Percentiles rank a stretch among this genome's conserved stretches.
phyloP scores from a whole-genome alignment of 2,329 filamentous ascomycete species.

The Cladosporium sp. region DNA sequence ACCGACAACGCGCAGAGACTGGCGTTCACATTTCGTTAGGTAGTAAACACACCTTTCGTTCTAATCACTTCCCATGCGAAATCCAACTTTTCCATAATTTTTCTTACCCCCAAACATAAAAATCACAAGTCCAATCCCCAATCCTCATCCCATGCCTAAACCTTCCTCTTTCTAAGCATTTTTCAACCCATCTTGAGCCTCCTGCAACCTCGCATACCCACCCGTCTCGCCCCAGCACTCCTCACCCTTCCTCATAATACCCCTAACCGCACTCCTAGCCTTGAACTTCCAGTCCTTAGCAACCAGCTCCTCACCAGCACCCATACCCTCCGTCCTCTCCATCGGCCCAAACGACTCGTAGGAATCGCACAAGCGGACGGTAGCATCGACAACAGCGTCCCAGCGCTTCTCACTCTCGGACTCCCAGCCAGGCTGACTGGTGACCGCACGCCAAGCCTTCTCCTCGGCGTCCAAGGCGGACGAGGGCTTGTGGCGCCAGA shows the following conservation, averaged over 20 bases:
- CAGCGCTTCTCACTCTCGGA: conserved; percentile 65
- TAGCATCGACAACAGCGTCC: conserved; percentile 73
- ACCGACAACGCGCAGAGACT: too few species aligned
- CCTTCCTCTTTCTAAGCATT: neutral
- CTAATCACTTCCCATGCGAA: neutral
- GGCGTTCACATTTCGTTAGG: neutral
- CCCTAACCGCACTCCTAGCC: conserved; percentile 78
- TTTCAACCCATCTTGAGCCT: conserved; percentile 47
- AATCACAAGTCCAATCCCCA: neutral
- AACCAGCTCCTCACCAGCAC: conserved; percentile 62
- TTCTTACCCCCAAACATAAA: neutral
- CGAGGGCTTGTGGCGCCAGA: conserved; percentile 70
- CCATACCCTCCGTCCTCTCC: conserved; percentile 55
- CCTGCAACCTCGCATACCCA: conserved; percentile 65
- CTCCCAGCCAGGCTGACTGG: conserved; percentile 57
- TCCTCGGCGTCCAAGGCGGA: conserved; percentile 82
- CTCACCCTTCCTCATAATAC: conserved; percentile 79
- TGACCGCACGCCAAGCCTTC: conserved; percentile 80
- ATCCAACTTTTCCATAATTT: neutral
- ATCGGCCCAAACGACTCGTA: conserved; percentile 70
- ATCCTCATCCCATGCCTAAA: neutral
- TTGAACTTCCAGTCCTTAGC: conserved; percentile 86
- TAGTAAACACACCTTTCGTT: neutral
- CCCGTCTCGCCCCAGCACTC: conserved; percentile 78
- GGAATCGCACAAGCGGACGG: conserved; percentile 76